Evolutionary conservation across 192 early-diverging fungal genomes (phyloP).

Genomic region (Blastocladiella britannica): DNA sequence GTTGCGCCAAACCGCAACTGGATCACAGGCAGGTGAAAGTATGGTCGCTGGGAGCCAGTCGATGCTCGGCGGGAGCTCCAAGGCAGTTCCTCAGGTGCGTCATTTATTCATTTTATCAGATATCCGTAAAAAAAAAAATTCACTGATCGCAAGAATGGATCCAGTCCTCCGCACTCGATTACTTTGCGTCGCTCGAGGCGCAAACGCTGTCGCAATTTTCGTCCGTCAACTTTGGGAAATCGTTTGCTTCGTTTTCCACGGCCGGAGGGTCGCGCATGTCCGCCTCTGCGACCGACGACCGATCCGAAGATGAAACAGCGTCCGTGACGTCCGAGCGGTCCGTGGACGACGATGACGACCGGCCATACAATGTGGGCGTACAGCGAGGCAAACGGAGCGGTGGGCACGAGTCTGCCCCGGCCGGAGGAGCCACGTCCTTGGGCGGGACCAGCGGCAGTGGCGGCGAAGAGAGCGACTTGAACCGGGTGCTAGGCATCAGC

Average conservation of each 20-base stretch:
- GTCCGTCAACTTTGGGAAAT: background rate
- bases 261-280: background rate
- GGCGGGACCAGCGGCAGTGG: too few relatives aligned
- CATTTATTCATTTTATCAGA: too few relatives aligned
- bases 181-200: conserved; percentile 1
- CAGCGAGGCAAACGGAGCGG: too few relatives aligned
- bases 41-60: background rate
- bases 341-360: conserved; percentile 4
- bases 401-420: too few relatives aligned
- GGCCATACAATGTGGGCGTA: too few relatives aligned
- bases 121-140: too few relatives aligned
- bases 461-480: conserved; percentile 6
- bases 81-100: background rate
- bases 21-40: conserved; percentile 6
- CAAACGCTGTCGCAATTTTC: background rate
- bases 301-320: conserved; percentile 7
- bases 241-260: background rate
- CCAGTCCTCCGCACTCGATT: background rate
- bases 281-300: background rate
- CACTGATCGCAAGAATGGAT: too few relatives aligned
- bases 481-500: conserved; percentile 15
- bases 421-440: too few relatives aligned
- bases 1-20: too few relatives aligned
- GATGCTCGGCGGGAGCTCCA: background rate
- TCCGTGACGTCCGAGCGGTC: background rate